Evolutionary conservation across 169 alveolate species (phyloP), one percentile per base, ranked within the genome.

Genomic region (Neospora caninum): DNA sequence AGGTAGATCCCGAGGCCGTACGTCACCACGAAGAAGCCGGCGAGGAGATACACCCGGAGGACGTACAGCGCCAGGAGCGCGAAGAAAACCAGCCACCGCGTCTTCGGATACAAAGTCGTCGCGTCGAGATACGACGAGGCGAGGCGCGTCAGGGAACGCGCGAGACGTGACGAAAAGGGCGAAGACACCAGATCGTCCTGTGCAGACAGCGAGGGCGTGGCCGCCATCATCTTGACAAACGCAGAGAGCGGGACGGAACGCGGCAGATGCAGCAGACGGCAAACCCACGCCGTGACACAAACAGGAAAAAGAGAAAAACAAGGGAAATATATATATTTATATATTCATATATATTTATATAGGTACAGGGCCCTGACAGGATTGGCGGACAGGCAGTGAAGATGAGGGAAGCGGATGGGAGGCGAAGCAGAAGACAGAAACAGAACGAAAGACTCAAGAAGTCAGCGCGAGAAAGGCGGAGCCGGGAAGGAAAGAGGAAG

Each of bases 1-100:
- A 97, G 94, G 94, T 97, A 97, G 69, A 97, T 97, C n/a, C 97
- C 96, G 45, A 97, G 94, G 31, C 98, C 97, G 92, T 97, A 97
- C 18, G 98, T 95, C 45, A 97, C 96, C n/a, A 97, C 97, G 91
- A 96, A 97, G 91, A 94, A 97, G 70, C 98, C 99, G 80, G 91
- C 82, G 22, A 92, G 64, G 38, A 39, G 43, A 29, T 94, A 95
- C n/a, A 96, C 96, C 53, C 97, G 96, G 31, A 93, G 43, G 7
- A 95, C 92, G 92, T 91, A 96, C 80, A 95, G 92, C 10, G 58
- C 88, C 58, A 96, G 41, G 39, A 96, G 73, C 29, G 83, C 73
- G 39, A 96, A 86, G 53, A 96, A 91, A 43, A 64, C 70, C 29
- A 93, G 94, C 97, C 97, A 96, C 54, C 97, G 96, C 29, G 97